Conservation (phyloP, 306 rosid species). For the Calophaca sinica region DNA sequence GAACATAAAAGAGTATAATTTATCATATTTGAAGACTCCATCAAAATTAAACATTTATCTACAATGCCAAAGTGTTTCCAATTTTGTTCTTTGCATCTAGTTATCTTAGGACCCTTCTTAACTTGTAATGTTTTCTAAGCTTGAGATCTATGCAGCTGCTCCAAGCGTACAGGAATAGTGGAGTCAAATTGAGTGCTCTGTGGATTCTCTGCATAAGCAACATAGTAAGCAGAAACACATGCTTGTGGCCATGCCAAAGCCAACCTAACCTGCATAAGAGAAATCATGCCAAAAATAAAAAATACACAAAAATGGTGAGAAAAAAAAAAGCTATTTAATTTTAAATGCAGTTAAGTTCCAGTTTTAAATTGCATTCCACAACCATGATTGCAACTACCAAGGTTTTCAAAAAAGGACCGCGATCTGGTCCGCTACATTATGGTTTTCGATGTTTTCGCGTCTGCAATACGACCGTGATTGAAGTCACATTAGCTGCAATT, state of each 20-base stretch:
- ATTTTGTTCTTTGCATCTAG: not conserved
- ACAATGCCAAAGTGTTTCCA: not conserved
- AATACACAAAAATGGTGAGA: not conserved
- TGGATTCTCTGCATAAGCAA: slow-evolving; percentile 68
- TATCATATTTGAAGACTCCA: not conserved
- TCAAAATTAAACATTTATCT: slow-evolving; percentile 6
- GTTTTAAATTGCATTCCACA: too few relatives aligned
- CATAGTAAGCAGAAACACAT: slow-evolving; percentile 61
- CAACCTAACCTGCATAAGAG: slow-evolving; percentile 57
- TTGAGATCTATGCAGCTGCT: slow-evolving; percentile 51
- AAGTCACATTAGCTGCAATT: too few relatives aligned
- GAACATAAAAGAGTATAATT: not conserved
- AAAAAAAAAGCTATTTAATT: not conserved
- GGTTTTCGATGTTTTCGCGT: too few relatives aligned
- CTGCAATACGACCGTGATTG: too few relatives aligned
- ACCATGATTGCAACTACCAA: too few relatives aligned
- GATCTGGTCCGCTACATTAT: too few relatives aligned
- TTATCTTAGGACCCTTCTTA: not conserved
- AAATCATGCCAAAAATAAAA: not conserved
- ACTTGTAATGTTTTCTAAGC: not conserved
- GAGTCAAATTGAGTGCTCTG: slow-evolving; percentile 48
- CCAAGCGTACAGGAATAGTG: slow-evolving; percentile 54
- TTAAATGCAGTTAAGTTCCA: not conserved
- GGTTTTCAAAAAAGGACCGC: too few relatives aligned
- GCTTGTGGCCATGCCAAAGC: slow-evolving; percentile 80